Percentiles rank a stretch among this genome's conserved stretches.
Conservation (phyloP, 148 eudicot genomes). For the Nyssa sinensis region DNA sequence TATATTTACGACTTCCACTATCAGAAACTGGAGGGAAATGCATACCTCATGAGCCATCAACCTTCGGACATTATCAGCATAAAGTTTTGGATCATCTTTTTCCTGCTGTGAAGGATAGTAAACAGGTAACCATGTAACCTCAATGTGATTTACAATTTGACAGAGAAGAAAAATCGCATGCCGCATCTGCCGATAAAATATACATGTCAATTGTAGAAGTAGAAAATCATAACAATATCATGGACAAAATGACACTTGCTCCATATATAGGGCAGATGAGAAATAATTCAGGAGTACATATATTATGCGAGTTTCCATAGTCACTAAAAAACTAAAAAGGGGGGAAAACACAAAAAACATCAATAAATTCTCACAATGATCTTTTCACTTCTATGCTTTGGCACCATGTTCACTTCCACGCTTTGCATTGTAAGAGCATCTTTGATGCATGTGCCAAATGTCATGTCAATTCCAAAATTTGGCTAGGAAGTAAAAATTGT, state of each 20-base stretch:
- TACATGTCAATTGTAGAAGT: slow-evolving; percentile 1
- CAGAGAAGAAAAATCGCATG: slow-evolving; percentile 84
- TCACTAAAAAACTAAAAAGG: too few relatives aligned
- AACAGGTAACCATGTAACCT: slow-evolving; percentile 70
- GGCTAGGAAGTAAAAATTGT: too few relatives aligned
- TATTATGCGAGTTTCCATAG: not conserved
- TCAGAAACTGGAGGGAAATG: slow-evolving; percentile 10
- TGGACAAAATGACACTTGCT: not conserved
- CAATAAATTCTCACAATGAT: not conserved
- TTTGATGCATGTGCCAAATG: too few relatives aligned
- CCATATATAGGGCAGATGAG: not conserved
- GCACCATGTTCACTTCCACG: not conserved
- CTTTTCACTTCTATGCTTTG: not conserved
- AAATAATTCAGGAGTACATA: not conserved
- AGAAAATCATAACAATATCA: not conserved
- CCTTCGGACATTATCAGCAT: slow-evolving; percentile 75
- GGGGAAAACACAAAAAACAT: too few relatives aligned
- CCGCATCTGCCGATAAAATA: slow-evolving; percentile 60
- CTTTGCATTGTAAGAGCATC: not conserved
- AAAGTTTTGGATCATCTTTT: slow-evolving; percentile 83
- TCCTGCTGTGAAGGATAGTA: slow-evolving; percentile 88
- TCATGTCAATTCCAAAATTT: too few relatives aligned
- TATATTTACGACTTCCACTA: not conserved
- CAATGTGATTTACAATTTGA: slow-evolving; percentile 82
- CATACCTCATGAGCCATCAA: slow-evolving; percentile 91